These are phyloP conservation scores for Pugionium dolabratum DNA, from an alignment of 345 rosid genomes.

Conservation along the genomic window DNA sequence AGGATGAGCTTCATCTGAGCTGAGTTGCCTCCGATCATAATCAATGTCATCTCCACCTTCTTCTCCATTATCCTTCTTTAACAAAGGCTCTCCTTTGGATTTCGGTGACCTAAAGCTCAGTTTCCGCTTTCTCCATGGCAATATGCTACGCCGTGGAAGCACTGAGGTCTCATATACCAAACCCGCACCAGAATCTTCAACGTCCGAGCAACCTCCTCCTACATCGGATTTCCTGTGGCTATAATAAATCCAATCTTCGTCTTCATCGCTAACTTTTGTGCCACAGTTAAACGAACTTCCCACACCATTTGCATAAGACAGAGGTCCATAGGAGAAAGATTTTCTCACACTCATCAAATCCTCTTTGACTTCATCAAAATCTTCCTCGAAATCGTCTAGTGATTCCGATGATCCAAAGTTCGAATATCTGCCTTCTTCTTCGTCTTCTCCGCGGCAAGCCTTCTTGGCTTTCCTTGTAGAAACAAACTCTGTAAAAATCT, in stretches of 20 bases:
- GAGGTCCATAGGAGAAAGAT: constrained; percentile 52
- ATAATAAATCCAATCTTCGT: constrained; percentile 55
- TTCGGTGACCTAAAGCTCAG: constrained; percentile 48
- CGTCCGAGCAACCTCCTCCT: constrained; percentile 38
- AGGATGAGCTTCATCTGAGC: constrained; percentile 59
- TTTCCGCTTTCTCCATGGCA: constrained; percentile 61
- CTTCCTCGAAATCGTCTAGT: constrained; percentile 40
- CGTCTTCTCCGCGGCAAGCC: constrained; percentile 36
- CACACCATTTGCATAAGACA: constrained; percentile 52
- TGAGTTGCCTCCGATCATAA: constrained; percentile 61
- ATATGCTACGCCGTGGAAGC: constrained; percentile 47
- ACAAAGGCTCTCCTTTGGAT: constrained; percentile 61
- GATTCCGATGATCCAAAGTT: constrained; percentile 55
- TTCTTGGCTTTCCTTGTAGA: constrained; percentile 46
- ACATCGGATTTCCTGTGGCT: constrained; percentile 45
- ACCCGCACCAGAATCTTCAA: constrained; percentile 38
- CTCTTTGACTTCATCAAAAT: constrained; percentile 36
- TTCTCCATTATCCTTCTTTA: constrained; percentile 52
- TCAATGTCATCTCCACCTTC: constrained; percentile 72
- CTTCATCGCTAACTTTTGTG: constrained; percentile 39
- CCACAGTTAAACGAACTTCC: constrained; percentile 40
- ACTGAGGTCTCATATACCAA: constrained; percentile 39
- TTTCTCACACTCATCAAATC: constrained; percentile 37
- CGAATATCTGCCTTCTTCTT: constrained; percentile 40
- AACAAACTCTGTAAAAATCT: constrained; percentile 46